A percentile compares a stretch with the other conserved stretches of the same genome.
Evolutionary conservation across 192 early-diverging fungal genomes (phyloP).

Genomic region (Mortierella claussenii): DNA sequence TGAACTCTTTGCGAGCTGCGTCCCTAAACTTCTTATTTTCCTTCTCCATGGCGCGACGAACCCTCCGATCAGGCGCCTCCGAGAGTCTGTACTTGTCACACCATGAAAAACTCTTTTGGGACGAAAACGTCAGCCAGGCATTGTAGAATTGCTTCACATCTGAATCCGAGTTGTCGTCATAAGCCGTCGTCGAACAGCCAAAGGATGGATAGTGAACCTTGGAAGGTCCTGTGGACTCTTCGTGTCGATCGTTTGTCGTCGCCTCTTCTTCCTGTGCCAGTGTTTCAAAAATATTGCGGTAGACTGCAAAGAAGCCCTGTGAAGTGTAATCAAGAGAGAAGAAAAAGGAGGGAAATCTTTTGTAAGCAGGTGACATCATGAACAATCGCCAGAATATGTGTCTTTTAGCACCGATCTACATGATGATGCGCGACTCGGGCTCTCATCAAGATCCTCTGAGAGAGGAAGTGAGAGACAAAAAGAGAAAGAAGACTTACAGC

Average conservation of each 20-base stretch:
- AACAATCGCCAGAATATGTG: neutral
- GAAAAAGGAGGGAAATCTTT: neutral
- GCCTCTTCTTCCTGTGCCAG: slow-evolving; percentile 88
- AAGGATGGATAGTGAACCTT: slow-evolving; percentile 64
- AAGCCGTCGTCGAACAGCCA: slow-evolving; percentile 73
- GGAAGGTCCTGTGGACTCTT: slow-evolving; percentile 39
- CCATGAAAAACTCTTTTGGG: slow-evolving; percentile 94
- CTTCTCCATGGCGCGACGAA: slow-evolving; percentile 89
- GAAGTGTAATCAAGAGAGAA: neutral
- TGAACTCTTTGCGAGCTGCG: slow-evolving; percentile 76
- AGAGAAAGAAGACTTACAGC: slow-evolving; percentile 46
- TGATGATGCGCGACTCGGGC: too few species aligned
- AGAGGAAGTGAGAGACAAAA: neutral
- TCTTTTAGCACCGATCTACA: too few species aligned
- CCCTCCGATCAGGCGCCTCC: slow-evolving; percentile 83
- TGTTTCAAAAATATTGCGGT: slow-evolving; percentile 77
- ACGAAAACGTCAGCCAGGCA: slow-evolving; percentile 84
- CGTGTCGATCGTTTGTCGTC: slow-evolving; percentile 48
- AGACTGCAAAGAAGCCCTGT: slow-evolving; percentile 86
- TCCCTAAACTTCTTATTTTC: slow-evolving; percentile 91
- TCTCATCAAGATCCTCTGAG: too few species aligned
- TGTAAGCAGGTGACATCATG: neutral
- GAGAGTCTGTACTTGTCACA: slow-evolving; percentile 86
- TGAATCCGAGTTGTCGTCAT: slow-evolving; percentile 68
- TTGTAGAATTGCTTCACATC: slow-evolving; percentile 79